phyloP scores from a whole-genome alignment of 768 basidiomycete genomes.

The Leccinellum rugosiceps region DNA sequence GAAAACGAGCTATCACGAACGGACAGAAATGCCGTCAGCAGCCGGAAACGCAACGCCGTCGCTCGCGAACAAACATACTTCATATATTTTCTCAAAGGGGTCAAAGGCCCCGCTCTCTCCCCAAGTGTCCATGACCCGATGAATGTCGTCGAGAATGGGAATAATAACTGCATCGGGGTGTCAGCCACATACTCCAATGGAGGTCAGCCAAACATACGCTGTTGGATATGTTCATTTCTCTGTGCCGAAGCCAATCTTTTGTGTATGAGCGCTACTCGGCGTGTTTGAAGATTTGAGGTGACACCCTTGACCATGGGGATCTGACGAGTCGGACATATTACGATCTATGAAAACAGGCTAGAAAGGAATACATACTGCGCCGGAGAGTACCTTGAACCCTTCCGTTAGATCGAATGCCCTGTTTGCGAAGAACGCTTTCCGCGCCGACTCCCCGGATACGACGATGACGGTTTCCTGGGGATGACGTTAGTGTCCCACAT shows the following conservation, averaged over 20 bases:
- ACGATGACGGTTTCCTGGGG: conserved; percentile 70
- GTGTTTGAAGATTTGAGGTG: conserved; percentile 64
- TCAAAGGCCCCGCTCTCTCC: conserved; percentile 62
- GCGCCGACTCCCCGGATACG: conserved; percentile 69
- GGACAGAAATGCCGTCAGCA: background rate
- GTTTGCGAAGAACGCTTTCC: conserved; percentile 66
- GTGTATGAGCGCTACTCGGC: conserved; percentile 62
- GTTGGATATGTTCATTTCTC: conserved; percentile 55
- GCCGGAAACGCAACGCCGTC: background rate
- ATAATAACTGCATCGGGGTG: conserved; percentile 53
- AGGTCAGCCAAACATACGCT: conserved; percentile 43
- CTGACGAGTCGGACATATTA: conserved; percentile 34
- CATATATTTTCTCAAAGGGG: conserved; percentile 68
- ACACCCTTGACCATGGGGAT: conserved; percentile 76
- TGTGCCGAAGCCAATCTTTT: conserved; percentile 67
- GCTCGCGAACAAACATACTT: conserved; percentile 42
- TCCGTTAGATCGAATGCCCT: conserved; percentile 73
- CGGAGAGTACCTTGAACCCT: conserved; percentile 77
- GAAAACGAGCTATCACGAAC: conserved; percentile 53
- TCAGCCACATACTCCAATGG: conserved; percentile 5
- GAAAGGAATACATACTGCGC: conserved; percentile 52
- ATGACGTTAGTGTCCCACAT: conserved; percentile 19
- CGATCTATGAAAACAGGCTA: conserved; percentile 14
- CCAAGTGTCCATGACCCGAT: conserved; percentile 60
- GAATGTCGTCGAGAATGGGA: conserved; percentile 61